phyloP scores from a whole-genome alignment of 2,329 filamentous ascomycete species.

The Alternaria sp. region DNA sequence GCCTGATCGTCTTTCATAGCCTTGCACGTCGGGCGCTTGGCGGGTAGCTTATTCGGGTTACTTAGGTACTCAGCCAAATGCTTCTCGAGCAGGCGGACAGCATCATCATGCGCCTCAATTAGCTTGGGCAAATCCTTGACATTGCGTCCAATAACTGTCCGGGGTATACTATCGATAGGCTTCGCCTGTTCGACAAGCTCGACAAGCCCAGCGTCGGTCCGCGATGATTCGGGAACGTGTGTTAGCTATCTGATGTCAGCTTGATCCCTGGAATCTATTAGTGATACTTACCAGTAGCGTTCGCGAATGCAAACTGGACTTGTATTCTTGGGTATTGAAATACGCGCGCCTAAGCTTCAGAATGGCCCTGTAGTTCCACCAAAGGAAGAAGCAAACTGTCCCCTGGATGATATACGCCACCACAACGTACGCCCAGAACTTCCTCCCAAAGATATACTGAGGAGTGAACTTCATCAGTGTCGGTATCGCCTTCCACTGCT shows the following conservation, averaged over 20 bases:
- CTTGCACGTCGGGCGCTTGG: constrained; percentile 76
- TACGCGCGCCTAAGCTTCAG: constrained; percentile 73
- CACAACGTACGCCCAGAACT: constrained; percentile 65
- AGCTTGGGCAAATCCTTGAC: constrained; percentile 86
- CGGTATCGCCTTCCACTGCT: constrained; percentile 36
- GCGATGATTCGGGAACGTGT: constrained; percentile 76
- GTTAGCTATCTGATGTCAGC: constrained; percentile 64
- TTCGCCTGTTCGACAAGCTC: constrained; percentile 80
- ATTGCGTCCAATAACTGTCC: constrained; percentile 84
- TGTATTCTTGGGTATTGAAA: constrained; percentile 85
- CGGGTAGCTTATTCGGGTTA: constrained; percentile 78
- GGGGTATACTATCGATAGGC: constrained; percentile 75
- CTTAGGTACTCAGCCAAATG: constrained; percentile 83
- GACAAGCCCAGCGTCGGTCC: constrained; percentile 87
- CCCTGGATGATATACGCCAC: constrained; percentile 70
- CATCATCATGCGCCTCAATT: constrained; percentile 80
- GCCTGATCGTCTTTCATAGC: constrained; percentile 75
- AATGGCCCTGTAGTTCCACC: constrained; percentile 84
- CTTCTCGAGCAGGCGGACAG: constrained; percentile 80
- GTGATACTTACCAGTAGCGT: constrained; percentile 58
- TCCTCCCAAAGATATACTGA: constrained; percentile 57
- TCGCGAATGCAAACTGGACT: constrained; percentile 79
- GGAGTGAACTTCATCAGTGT: constrained; percentile 63
- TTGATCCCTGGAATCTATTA: background rate
- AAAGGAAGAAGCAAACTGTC: constrained; percentile 79